phyloP scores from a whole-genome alignment of 148 eudicot genomes.

The Cornus florida region DNA sequence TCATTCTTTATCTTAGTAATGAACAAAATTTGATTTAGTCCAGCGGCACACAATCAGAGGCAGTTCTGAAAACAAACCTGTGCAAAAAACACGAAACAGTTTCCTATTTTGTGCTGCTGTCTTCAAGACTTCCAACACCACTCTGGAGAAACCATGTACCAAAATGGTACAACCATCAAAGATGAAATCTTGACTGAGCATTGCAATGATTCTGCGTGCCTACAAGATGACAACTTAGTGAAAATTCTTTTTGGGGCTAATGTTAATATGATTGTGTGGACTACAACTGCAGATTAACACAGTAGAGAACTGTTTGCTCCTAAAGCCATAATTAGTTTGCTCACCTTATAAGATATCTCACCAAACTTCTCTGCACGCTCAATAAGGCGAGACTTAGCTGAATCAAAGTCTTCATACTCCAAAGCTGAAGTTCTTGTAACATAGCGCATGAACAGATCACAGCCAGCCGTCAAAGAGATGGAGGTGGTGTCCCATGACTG shows the following conservation, averaged over 20 bases:
- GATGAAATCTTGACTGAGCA: conserved; percentile 94
- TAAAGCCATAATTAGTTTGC: conserved; percentile 13
- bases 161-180: conserved; percentile 93
- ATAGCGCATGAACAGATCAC: conserved; percentile 95
- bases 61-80: conserved; percentile 52
- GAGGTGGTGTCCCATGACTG: conserved; percentile 99
- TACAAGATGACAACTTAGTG: conserved; percentile 25
- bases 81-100: conserved; percentile 80
- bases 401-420: conserved; percentile 89
- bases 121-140: conserved; percentile 83
- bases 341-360: conserved; percentile 91
- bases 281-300: neutral
- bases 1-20: neutral
- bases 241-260: neutral
- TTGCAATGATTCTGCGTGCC: conserved; percentile 92
- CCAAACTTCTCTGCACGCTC: conserved; percentile 99
- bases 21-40: neutral
- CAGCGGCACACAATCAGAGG: neutral
- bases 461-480: conserved; percentile 96
- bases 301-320: neutral
- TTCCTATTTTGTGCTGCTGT: conserved; percentile 80
- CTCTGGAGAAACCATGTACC: conserved; percentile 97
- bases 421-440: conserved; percentile 95
- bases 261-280: neutral
- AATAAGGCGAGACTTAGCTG: conserved; percentile 94